Base-by-base conservation (phyloP, 2,329 filamentous ascomycete species). In the Gyromitra esculenta region DNA sequence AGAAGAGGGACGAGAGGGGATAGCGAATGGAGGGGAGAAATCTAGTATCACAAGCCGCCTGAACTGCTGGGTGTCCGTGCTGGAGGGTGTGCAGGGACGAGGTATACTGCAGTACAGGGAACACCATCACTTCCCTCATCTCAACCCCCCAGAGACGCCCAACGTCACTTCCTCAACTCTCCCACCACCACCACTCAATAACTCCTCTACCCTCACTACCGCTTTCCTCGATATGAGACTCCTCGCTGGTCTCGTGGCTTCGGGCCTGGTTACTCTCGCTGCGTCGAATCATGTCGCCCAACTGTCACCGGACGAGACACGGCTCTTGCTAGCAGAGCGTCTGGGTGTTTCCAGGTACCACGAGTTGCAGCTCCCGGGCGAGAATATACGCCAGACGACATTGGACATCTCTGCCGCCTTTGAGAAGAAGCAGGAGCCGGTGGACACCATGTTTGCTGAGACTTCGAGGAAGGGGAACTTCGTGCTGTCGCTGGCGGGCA, bases 321-420 rank as follows among this genome's bases (percentile, higher is more conserved):
- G 73, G 15, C 76, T 79, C 9, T 37, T 72, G 39, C 48, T 79
- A 15, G 73, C 74, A 1, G 60, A 79, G 35, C 68, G 60, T 59
- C 77, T 78, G 18, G 78, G 76, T 48, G 67, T 78, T 57, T 74
- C 73, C 2, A 64, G 70, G n/a, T 75, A 71, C 60, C 66, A 78
- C 31, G 64, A 72, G 37, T 62, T 79, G 13, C 62, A 73, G 5
- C 48, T 77, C 50, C 76, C 74, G 59, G 65, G 68, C 6, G 43
- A 48, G 35, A 45, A 65, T 21, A 60, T 74, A 13, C 69, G 62
- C 31, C 70, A 70, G 52, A 65, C 72, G 13, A 52, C 64, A 15
- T 31, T 60, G 45, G 71, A 75, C 48, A 70, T 64, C 31, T 56
- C 66, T 15, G 65, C 52, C 15, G 57, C 60, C 11, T 73, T 70